phyloP scores from a whole-genome alignment of 805 yeast species.

The Naumovozyma dairenensis region DNA sequence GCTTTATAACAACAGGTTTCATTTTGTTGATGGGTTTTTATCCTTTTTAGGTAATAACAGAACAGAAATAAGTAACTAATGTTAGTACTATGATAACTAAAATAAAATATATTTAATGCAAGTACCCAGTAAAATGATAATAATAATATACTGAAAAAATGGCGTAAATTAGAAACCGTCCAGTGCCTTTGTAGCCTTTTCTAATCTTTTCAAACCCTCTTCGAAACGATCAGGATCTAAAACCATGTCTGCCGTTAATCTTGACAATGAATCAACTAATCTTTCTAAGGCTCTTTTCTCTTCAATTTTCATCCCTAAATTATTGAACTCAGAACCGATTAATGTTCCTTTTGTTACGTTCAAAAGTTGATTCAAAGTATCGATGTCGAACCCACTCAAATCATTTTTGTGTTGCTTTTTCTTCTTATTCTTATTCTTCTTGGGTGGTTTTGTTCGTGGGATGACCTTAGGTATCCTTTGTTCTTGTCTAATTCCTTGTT shows the following conservation, averaged over 20 bases:
- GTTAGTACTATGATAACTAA: too few relatives aligned
- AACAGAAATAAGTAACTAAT: too few relatives aligned
- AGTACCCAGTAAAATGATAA: too few relatives aligned
- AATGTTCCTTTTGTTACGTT: constrained; percentile 35
- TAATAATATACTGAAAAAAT: too few relatives aligned
- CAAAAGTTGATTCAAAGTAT: constrained; percentile 30
- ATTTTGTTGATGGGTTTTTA: too few relatives aligned
- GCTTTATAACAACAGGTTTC: too few relatives aligned
- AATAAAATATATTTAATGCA: too few relatives aligned
- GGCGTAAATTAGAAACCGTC: constrained; percentile 53
- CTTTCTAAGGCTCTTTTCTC: constrained; percentile 77
- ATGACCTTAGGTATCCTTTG: too few relatives aligned
- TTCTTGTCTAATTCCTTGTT: constrained; percentile 1
- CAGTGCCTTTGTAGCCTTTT: constrained; percentile 71
- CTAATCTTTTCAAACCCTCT: constrained; percentile 70
- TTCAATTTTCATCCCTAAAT: constrained; percentile 59
- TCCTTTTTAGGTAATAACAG: too few relatives aligned
- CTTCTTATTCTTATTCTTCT: constrained; percentile 1
- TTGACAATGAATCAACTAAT: constrained; percentile 73
- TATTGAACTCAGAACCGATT: constrained; percentile 53
- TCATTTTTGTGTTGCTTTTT: constrained; percentile 2
- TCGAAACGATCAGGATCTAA: constrained; percentile 70
- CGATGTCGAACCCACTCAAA: constrained; percentile 22
- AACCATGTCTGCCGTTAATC: constrained; percentile 86
- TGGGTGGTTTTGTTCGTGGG: background rate